Base-by-base conservation (phyloP, 257 asterid species). In the Solanum acaule region DNA sequence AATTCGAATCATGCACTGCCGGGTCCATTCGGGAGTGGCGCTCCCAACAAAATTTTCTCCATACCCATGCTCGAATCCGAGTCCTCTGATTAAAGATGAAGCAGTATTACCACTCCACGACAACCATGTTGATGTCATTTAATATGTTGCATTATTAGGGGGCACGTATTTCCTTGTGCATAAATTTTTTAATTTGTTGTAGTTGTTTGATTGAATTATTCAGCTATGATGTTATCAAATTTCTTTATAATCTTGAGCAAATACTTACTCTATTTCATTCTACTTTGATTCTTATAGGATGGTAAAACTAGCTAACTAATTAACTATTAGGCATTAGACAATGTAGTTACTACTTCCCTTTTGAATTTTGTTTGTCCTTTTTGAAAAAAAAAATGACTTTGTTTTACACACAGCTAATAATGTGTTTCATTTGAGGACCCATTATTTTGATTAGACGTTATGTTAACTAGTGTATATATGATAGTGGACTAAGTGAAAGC, bases 11-110 rank as follows among this genome's bases (percentile, higher is more conserved):
- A 56, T 3, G 10, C 65, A 56, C n/a, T 56, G 1, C 1, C n/a
- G 0, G n/a, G 4, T 9, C 1, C n/a, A 7, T 56, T 18, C 3
- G 10, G 0, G 10, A 22, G 0, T 49, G 22, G 0, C 4, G 2
- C 4, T 56, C 1, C 10, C 65, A 56, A 6, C n/a, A 56, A 1
- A 2, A 18, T 56, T 56, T 56, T 56, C 2, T 18, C 10, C n/a
- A 56, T 18, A 56, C 8, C 10, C n/a, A 18, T 0, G 10, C 10
- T 56, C 4, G 4, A 56, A 56, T 3, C 4, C 0, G 4, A 56
- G 10, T 6, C 23, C 2, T 56, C 65, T 18, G 1, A 18, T 56
- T 18, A 56, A 18, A 56, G 4, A 18, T 56, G 65, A 56, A 56
- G 4, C n/a, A 56, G n/a, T 18, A 18, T 56, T 14, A 46, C 10